phyloP scores from a whole-genome alignment of 2,329 filamentous ascomycete genomes.

The Thelonectria discophora region DNA sequence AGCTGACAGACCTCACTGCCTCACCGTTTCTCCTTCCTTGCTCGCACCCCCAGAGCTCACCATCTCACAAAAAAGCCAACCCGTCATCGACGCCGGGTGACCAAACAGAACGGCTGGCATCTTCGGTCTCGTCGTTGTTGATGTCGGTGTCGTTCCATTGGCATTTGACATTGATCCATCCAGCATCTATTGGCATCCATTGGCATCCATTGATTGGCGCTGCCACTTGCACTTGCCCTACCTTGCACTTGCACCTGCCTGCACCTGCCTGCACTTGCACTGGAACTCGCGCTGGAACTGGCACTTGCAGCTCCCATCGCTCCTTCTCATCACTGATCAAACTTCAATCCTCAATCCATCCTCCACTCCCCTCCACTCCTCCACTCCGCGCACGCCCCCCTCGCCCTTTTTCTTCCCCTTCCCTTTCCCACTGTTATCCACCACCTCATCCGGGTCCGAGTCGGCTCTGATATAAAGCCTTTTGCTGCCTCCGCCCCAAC shows the following conservation, averaged over 20 bases:
- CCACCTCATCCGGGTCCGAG: conserved; percentile 33
- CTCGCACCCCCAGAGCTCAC: conserved; percentile 9
- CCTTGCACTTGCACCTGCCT: too few species aligned
- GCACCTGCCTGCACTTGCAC: not conserved
- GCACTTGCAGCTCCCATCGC: not conserved
- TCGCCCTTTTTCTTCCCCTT: conserved; percentile 28
- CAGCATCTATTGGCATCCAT: too few species aligned
- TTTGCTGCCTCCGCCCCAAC: conserved; percentile 42
- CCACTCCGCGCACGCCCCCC: conserved; percentile 38
- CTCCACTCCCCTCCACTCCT: conserved; percentile 31
- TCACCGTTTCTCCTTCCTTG: conserved; percentile 10
- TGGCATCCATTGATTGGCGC: too few species aligned
- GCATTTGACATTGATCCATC: too few species aligned
- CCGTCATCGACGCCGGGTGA: not conserved
- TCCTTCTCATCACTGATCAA: conserved; percentile 20
- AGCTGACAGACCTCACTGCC: not conserved
- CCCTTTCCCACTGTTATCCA: conserved; percentile 30
- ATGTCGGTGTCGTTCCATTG: too few species aligned
- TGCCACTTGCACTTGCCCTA: not conserved
- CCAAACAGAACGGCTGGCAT: not conserved
- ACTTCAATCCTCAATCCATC: conserved; percentile 26
- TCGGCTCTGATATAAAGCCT: conserved; percentile 43
- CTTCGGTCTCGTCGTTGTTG: not conserved
- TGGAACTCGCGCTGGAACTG: not conserved
- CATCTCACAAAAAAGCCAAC: not conserved